Evolutionary conservation across 441 rosid species (phyloP).

Genomic region (Gossypium aridum): DNA sequence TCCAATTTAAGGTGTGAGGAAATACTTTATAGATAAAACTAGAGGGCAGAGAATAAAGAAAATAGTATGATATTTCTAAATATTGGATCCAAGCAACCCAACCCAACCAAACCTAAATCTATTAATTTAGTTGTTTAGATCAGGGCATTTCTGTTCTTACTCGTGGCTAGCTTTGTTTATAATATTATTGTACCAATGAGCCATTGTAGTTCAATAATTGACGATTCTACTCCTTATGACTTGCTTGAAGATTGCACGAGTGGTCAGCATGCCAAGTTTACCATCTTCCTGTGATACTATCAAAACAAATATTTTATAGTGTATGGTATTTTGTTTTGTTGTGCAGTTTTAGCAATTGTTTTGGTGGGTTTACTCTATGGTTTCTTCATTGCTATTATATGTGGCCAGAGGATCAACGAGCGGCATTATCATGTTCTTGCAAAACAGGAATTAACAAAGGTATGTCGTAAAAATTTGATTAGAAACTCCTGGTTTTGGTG

Average conservation of each 20-base stretch:
- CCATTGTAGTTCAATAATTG: not conserved
- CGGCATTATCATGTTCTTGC: slow-evolving; percentile 98
- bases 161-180: not conserved
- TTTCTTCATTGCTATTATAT: slow-evolving; percentile 95
- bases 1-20: not conserved
- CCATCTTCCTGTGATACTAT: slow-evolving; percentile 1
- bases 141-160: not conserved
- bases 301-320: not conserved
- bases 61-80: not conserved
- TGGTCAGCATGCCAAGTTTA: not conserved
- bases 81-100: not conserved
- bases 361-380: slow-evolving; percentile 98
- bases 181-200: not conserved
- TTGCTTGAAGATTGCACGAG: not conserved
- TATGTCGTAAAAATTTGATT: slow-evolving; percentile 13
- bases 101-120: not conserved
- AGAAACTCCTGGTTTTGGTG: not conserved
- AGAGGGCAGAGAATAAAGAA: not conserved
- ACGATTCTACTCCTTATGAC: not conserved
- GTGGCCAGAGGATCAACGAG: slow-evolving; percentile 96
- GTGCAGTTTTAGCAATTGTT: slow-evolving; percentile 85
- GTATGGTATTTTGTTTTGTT: slow-evolving; percentile 4
- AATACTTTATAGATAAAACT: not conserved
- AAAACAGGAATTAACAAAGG: slow-evolving; percentile 98
- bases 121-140: not conserved